A percentile compares a stretch with the other conserved stretches of the same genome.
Evolutionary conservation across 371 early-diverging fungal genomes (phyloP).

Genomic region (Lichtheimia hyalospora): DNA sequence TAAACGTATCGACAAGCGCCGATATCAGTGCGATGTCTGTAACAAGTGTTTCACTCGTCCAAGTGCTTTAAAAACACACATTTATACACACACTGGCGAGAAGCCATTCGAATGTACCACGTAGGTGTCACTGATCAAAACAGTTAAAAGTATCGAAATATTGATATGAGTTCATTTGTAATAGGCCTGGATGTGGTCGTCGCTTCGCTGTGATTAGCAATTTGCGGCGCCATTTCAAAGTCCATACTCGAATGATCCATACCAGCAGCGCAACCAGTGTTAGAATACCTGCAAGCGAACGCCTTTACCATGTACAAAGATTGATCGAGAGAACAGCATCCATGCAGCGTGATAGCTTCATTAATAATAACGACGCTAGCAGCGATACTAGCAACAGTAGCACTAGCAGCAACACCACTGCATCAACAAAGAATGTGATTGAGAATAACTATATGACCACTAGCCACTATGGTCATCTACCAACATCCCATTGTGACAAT

Average conservation of each 20-base stretch:
- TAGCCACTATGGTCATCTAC: too few species aligned
- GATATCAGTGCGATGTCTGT: slow-evolving; percentile 41
- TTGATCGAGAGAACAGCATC: slow-evolving; percentile 23
- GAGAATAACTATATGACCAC: too few species aligned
- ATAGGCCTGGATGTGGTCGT: slow-evolving; percentile 38
- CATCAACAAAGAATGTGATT: too few species aligned
- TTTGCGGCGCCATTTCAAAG: slow-evolving; percentile 39
- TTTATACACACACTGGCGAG: slow-evolving; percentile 78
- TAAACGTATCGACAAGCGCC: slow-evolving; percentile 1
- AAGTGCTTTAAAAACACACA: slow-evolving; percentile 70
- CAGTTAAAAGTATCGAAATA: background rate
- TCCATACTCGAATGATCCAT: slow-evolving; percentile 23
- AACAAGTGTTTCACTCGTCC: slow-evolving; percentile 75
- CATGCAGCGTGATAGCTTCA: background rate
- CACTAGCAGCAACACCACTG: too few species aligned
- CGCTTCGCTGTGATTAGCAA: slow-evolving; percentile 43
- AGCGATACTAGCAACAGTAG: background rate
- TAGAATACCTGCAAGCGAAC: slow-evolving; percentile 24
- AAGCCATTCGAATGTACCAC: slow-evolving; percentile 68
- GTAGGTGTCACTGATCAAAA: slow-evolving; percentile 12
- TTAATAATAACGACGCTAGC: background rate
- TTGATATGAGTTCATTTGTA: slow-evolving; percentile 1
- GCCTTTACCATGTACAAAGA: slow-evolving; percentile 23
- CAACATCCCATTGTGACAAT: too few species aligned
- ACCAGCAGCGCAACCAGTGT: background rate